Percentiles rank a stretch among this genome's conserved stretches.
Conservation (phyloP, 495 filamentous ascomycete species). For the Penicillium psychrofluorescens region DNA sequence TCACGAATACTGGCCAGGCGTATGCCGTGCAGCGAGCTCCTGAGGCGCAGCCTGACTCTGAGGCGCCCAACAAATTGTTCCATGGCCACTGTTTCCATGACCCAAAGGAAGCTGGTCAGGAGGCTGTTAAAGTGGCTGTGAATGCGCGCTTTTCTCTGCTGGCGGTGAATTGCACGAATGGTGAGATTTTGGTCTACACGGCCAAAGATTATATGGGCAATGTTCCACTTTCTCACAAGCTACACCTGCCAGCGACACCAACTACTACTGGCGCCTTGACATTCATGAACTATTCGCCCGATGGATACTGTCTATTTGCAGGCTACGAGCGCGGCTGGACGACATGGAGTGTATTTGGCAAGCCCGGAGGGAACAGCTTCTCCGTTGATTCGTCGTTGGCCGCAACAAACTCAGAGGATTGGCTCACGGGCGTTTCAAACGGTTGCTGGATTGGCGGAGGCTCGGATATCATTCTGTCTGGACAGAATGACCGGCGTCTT, state of each 20-base stretch:
- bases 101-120: slow-evolving; percentile 49
- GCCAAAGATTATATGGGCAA: slow-evolving; percentile 90
- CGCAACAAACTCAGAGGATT: slow-evolving; percentile 62
- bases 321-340: slow-evolving; percentile 93
- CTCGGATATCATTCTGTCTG: slow-evolving; percentile 71
- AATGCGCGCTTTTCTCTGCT: slow-evolving; percentile 93
- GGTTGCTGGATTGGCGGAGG: slow-evolving; percentile 84
- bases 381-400: slow-evolving; percentile 56
- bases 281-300: slow-evolving; percentile 81
- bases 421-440: slow-evolving; percentile 67
- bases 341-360: slow-evolving; percentile 95
- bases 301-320: slow-evolving; percentile 93
- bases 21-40: slow-evolving; percentile 81
- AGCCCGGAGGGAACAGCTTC: slow-evolving; percentile 77
- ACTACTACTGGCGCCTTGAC: slow-evolving; percentile 60
- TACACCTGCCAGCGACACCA: slow-evolving; percentile 57
- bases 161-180: slow-evolving; percentile 76
- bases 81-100: slow-evolving; percentile 85
- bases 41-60: slow-evolving; percentile 22
- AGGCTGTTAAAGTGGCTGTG: slow-evolving; percentile 69
- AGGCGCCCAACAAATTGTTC: slow-evolving; percentile 60
- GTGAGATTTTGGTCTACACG: slow-evolving; percentile 76
- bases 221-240: slow-evolving; percentile 79
- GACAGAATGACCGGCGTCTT: slow-evolving; percentile 62
- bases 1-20: slow-evolving; percentile 81